Percentiles rank a stretch among this genome's conserved stretches.
phyloP scores from a whole-genome alignment of 805 yeast species.

The Candida andamanensis region DNA sequence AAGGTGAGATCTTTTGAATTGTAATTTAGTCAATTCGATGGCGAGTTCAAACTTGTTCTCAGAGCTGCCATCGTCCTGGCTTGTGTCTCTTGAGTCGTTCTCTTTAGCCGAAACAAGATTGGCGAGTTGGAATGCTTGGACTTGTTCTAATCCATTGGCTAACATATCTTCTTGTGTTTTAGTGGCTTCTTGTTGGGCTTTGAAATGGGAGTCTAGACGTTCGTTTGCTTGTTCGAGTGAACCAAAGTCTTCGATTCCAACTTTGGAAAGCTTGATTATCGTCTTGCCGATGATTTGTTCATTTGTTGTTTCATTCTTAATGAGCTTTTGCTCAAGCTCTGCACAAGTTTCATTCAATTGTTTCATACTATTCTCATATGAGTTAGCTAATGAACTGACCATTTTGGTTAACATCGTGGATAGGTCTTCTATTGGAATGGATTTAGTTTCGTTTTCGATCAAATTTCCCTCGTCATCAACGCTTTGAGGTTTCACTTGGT shows the following conservation, averaged over 20 bases:
- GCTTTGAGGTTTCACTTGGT: conserved; percentile 30
- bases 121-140: conserved; percentile 44
- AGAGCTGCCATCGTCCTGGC: conserved; percentile 10
- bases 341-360: conserved; percentile 26
- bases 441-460: conserved; percentile 12
- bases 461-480: conserved; percentile 28
- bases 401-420: conserved; percentile 35
- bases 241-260: conserved; percentile 22
- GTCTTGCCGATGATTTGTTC: conserved; percentile 14
- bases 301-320: conserved; percentile 45
- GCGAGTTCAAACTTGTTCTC: conserved; percentile 18
- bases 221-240: conserved; percentile 8
- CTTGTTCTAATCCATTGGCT: conserved; percentile 24
- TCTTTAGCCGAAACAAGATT: conserved; percentile 38
- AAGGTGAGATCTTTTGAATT: conserved; percentile 42
- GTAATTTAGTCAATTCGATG: conserved; percentile 43
- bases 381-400: conserved; percentile 45
- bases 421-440: conserved; percentile 9
- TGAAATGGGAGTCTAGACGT: conserved; percentile 1
- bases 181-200: conserved; percentile 12
- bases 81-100: conserved; percentile 14
- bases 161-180: conserved; percentile 10
- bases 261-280: conserved; percentile 21
- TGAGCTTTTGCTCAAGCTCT: conserved; percentile 50
- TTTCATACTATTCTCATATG: conserved; percentile 50